Conservation (phyloP, 257 asterid species). For the Solanum clarkiae region DNA sequence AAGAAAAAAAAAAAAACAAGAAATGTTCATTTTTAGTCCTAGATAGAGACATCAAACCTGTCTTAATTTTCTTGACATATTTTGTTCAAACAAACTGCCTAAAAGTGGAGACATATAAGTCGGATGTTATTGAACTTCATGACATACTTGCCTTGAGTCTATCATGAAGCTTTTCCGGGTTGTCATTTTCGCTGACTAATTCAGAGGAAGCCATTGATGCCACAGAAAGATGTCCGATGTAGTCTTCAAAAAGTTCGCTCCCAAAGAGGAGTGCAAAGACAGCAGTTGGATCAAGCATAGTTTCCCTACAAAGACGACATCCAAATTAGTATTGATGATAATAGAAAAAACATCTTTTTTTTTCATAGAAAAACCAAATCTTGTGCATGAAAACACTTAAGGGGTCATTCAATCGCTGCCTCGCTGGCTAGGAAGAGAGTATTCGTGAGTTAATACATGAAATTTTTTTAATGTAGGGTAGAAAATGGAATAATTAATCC, state of each 20-base stretch:
- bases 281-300: constrained; percentile 89
- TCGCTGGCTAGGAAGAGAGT: neutral
- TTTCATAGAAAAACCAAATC: too few species aligned
- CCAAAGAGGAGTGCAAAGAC: constrained; percentile 90
- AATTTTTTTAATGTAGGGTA: neutral
- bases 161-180: constrained; percentile 50
- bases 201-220: constrained; percentile 92
- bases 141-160: constrained; percentile 51
- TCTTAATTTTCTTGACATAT: neutral
- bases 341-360: neutral
- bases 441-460: neutral
- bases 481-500: neutral
- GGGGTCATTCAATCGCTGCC: neutral
- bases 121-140: neutral
- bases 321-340: neutral
- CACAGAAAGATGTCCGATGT: constrained; percentile 67
- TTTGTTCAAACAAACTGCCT: neutral
- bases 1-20: neutral
- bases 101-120: neutral
- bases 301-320: constrained; percentile 33
- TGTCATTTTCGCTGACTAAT: constrained; percentile 35
- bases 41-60: neutral
- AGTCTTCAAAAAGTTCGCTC: constrained; percentile 88
- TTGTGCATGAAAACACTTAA: neutral
- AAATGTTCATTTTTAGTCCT: neutral